phyloP scores from a whole-genome alignment of 2,329 filamentous ascomycete species.

The Aureobasidium sp. region DNA sequence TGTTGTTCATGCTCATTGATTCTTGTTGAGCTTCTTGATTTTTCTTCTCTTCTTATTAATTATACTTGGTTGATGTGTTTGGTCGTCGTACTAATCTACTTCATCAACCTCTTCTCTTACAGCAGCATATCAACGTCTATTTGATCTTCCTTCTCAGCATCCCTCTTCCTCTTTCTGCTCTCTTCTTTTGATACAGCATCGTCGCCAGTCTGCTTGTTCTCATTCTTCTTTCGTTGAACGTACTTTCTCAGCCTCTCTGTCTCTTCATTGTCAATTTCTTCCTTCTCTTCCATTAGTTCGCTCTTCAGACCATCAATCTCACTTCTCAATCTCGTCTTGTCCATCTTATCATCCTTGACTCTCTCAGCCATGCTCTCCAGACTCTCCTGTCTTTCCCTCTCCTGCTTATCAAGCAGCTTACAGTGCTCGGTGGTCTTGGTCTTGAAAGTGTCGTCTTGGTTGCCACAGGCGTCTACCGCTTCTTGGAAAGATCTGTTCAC shows the following conservation, averaged over 20 bases:
- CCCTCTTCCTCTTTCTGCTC: constrained; percentile 2
- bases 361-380: background rate
- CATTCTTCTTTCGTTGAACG: background rate
- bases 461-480: background rate
- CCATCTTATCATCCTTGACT: too few relatives aligned
- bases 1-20: constrained; percentile 3
- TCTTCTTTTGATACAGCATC: background rate
- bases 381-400: background rate
- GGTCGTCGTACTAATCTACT: background rate
- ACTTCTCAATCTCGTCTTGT: background rate
- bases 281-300: too few relatives aligned
- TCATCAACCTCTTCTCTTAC: background rate
- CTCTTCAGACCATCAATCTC: background rate
- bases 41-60: too few relatives aligned
- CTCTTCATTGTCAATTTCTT: background rate
- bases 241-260: background rate
- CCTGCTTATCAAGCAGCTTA: background rate
- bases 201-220: background rate
- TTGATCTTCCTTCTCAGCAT: background rate
- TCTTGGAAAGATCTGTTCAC: background rate
- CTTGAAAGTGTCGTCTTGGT: background rate
- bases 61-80: too few relatives aligned
- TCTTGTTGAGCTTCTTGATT: too few relatives aligned
- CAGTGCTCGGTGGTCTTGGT: background rate
- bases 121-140: background rate